phyloP scores from a whole-genome alignment of 108 stramenopile species.

The Skeletonema costatum region DNA sequence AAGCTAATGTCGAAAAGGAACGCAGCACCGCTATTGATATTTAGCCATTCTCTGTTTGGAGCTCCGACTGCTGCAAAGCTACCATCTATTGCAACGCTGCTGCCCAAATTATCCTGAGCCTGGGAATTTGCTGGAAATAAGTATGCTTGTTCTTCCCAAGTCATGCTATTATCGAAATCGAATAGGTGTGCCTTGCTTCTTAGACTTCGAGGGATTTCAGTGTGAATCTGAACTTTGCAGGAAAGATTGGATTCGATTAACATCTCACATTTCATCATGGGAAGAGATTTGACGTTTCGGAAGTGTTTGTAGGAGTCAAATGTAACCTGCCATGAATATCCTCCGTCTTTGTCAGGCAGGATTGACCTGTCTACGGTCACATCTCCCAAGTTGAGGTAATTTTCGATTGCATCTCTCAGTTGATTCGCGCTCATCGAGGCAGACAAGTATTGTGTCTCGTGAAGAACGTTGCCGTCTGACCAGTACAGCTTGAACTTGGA shows the following conservation, averaged over 20 bases:
- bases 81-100: conserved; percentile 50
- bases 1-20: conserved; percentile 60
- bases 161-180: conserved; percentile 33
- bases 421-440: conserved; percentile 40
- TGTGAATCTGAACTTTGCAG: conserved; percentile 19
- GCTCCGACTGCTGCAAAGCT: conserved; percentile 58
- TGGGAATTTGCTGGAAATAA: conserved; percentile 61
- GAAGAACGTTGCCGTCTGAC: conserved; percentile 8
- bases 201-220: conserved; percentile 28
- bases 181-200: conserved; percentile 69
- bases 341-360: conserved; percentile 33
- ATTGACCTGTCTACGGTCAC: conserved; percentile 38
- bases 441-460: conserved; percentile 38
- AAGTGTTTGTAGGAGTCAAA: conserved; percentile 37
- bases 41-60: conserved; percentile 67
- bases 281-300: conserved; percentile 16
- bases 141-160: conserved; percentile 65
- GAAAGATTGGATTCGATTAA: conserved; percentile 25
- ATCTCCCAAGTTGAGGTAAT: conserved; percentile 28
- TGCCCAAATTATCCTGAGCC: conserved; percentile 62
- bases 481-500: conserved; percentile 29
- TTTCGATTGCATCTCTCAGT: conserved; percentile 47
- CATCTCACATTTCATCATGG: conserved; percentile 20
- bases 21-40: conserved; percentile 69
- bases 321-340: conserved; percentile 49